Evolutionary conservation across 495 filamentous ascomycete genomes (phyloP).

Genomic region (Amorphotheca resinae): DNA sequence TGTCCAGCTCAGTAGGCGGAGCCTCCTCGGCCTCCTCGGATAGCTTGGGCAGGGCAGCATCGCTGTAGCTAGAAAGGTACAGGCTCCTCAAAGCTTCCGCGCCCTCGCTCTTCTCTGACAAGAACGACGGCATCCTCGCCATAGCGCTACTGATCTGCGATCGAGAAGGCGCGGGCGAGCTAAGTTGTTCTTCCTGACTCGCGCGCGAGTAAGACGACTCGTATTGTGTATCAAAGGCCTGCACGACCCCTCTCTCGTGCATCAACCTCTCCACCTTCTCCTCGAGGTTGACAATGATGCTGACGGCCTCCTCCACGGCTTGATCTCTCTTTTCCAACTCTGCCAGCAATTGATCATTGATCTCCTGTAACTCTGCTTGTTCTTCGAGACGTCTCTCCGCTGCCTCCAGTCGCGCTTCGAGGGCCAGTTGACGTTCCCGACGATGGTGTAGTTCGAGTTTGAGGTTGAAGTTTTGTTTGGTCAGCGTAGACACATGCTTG

Average conservation of each 20-base stretch:
- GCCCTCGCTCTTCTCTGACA: conserved; percentile 47
- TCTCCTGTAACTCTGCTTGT: conserved; percentile 30
- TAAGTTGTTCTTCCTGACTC: conserved; percentile 9
- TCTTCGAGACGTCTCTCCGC: conserved; percentile 42
- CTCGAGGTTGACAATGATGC: conserved; percentile 66
- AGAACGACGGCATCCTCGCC: conserved; percentile 51
- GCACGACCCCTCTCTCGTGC: conserved; percentile 16
- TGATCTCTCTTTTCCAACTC: conserved; percentile 68
- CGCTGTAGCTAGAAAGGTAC: conserved; percentile 37
- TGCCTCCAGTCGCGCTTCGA: conserved; percentile 51
- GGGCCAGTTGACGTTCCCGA: conserved; percentile 37
- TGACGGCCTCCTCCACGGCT: conserved; percentile 70
- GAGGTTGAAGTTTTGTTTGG: conserved; percentile 83
- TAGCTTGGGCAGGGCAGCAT: conserved; percentile 28
- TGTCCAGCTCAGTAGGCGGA: conserved; percentile 30
- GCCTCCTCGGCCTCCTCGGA: conserved; percentile 18
- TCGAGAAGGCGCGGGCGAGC: conserved; percentile 12
- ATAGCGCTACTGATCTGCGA: conserved; percentile 18
- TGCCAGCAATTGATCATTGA: conserved; percentile 54
- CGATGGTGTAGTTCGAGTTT: conserved; percentile 76
- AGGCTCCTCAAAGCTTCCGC: conserved; percentile 55
- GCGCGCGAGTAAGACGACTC: conserved; percentile 10
- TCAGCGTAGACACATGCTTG: conserved; percentile 44
- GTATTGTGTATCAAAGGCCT: conserved; percentile 10
- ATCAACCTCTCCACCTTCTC: conserved; percentile 47